phyloP scores from a whole-genome alignment of 2,329 filamentous ascomycete genomes.

The Stagonosporopsis cucurbitacearum region DNA sequence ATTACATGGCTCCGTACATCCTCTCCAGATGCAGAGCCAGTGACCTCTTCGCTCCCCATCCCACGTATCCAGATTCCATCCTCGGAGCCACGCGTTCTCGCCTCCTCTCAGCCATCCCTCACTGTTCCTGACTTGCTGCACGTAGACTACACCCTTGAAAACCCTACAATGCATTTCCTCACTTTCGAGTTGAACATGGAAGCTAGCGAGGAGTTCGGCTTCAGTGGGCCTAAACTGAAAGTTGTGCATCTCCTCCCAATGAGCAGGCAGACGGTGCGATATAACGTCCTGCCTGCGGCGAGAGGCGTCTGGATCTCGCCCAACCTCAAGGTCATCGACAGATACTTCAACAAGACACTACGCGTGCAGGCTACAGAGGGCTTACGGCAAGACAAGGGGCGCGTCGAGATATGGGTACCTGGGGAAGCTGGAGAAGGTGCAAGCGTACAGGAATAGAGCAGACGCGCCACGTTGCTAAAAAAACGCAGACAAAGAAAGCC shows the following conservation, averaged over 20 bases:
- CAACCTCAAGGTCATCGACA: slow-evolving; percentile 78
- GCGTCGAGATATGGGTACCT: slow-evolving; percentile 51
- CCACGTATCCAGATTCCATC: slow-evolving; percentile 82
- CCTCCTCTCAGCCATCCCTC: slow-evolving; percentile 51
- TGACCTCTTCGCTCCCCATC: slow-evolving; percentile 69
- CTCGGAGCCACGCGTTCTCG: slow-evolving; percentile 84
- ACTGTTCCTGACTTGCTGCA: slow-evolving; percentile 37
- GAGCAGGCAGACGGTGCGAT: slow-evolving; percentile 75
- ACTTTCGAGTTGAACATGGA: slow-evolving; percentile 95
- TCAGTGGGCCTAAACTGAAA: slow-evolving; percentile 84
- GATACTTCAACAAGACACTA: slow-evolving; percentile 91
- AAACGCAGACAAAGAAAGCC: background rate
- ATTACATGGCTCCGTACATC: slow-evolving; percentile 75
- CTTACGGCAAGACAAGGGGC: slow-evolving; percentile 63
- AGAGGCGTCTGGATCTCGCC: slow-evolving; percentile 73
- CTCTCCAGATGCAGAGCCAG: slow-evolving; percentile 37
- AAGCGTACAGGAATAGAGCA: background rate
- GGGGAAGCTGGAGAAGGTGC: slow-evolving; percentile 22
- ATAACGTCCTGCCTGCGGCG: slow-evolving; percentile 72
- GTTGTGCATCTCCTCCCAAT: slow-evolving; percentile 83
- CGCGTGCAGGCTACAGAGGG: slow-evolving; percentile 80
- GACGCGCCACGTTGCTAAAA: background rate
- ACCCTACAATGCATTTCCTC: slow-evolving; percentile 91
- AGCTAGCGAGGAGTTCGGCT: slow-evolving; percentile 88
- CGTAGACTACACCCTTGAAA: slow-evolving; percentile 79